phyloP scores from a whole-genome alignment of 257 asterid genomes.

The Gentiana dahurica region DNA sequence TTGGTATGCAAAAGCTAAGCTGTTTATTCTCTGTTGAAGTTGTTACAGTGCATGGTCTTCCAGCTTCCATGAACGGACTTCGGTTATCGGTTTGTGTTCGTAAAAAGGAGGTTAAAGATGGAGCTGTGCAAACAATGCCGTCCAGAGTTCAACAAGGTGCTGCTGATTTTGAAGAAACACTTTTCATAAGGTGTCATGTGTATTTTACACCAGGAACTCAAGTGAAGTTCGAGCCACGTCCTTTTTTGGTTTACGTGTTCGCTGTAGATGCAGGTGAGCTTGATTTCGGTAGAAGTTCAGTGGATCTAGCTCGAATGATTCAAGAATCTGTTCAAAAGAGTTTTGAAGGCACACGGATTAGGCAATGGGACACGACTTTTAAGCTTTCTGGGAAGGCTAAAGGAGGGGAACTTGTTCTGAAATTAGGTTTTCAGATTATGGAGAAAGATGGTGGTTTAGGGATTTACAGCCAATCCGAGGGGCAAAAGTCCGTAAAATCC shows the following conservation, averaged over 20 bases:
- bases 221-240: constrained; percentile 70
- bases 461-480: constrained; percentile 52
- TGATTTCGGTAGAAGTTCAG: constrained; percentile 54
- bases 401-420: constrained; percentile 80
- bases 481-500: constrained; percentile 29
- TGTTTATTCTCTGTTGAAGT: constrained; percentile 83
- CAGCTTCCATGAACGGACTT: constrained; percentile 80
- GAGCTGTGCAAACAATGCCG: constrained; percentile 87
- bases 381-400: constrained; percentile 65
- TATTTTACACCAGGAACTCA: constrained; percentile 53
- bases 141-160: constrained; percentile 70
- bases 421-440: constrained; percentile 91
- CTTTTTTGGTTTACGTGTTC: constrained; percentile 49
- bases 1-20: constrained; percentile 77
- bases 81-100: constrained; percentile 70
- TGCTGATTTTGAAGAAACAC: constrained; percentile 89
- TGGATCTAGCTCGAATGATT: constrained; percentile 59
- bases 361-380: constrained; percentile 71
- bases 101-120: constrained; percentile 63
- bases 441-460: constrained; percentile 91
- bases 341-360: constrained; percentile 45
- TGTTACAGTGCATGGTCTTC: constrained; percentile 57
- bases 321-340: constrained; percentile 72
- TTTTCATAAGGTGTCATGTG: constrained; percentile 70
- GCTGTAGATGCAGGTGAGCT: constrained; percentile 84